Evolutionary conservation across 2,329 filamentous ascomycete genomes (phyloP).

Genomic region (Aspergillus fischeri): DNA sequence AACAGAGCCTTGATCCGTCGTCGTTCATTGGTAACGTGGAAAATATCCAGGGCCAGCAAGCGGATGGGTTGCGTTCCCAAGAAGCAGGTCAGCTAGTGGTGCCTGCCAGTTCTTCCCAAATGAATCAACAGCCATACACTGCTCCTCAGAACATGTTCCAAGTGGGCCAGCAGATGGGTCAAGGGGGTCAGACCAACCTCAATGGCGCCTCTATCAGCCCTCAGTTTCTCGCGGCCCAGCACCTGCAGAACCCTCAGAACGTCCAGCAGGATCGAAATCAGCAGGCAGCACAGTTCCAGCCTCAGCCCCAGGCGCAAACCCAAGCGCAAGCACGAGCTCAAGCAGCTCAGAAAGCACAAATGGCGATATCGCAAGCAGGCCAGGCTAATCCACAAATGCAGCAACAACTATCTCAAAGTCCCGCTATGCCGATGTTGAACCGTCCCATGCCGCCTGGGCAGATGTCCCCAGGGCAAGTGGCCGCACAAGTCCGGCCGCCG

Average conservation of each 20-base stretch:
- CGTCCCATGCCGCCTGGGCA: conserved; percentile 38
- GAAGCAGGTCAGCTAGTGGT: conserved; percentile 61
- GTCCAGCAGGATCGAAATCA: conserved; percentile 41
- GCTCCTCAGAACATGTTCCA: conserved; percentile 41
- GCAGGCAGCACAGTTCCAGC: conserved; percentile 30
- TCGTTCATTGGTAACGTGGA: conserved; percentile 47
- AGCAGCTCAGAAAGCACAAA: conserved; percentile 44
- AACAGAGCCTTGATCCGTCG: conserved; percentile 30
- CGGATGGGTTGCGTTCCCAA: conserved; percentile 57
- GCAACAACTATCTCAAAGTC: conserved; percentile 35
- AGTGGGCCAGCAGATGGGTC: conserved; percentile 38
- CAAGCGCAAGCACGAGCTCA: conserved; percentile 40
- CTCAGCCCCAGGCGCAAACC: conserved; percentile 37
- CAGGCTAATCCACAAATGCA: conserved; percentile 39
- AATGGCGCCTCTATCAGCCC: conserved; percentile 36
- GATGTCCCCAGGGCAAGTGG: conserved; percentile 34
- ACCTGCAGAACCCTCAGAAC: conserved; percentile 40
- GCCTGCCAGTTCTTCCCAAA: conserved; percentile 57
- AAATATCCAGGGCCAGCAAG: conserved; percentile 58
- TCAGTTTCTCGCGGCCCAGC: conserved; percentile 41
- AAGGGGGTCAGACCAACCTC: conserved; percentile 34
- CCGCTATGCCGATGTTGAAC: conserved; percentile 41
- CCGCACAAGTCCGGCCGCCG: conserved; percentile 31
- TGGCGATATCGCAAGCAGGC: conserved; percentile 44
- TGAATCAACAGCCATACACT: conserved; percentile 38